phyloP scores from a whole-genome alignment of 257 asterid species.

The Gentiana dahurica region DNA sequence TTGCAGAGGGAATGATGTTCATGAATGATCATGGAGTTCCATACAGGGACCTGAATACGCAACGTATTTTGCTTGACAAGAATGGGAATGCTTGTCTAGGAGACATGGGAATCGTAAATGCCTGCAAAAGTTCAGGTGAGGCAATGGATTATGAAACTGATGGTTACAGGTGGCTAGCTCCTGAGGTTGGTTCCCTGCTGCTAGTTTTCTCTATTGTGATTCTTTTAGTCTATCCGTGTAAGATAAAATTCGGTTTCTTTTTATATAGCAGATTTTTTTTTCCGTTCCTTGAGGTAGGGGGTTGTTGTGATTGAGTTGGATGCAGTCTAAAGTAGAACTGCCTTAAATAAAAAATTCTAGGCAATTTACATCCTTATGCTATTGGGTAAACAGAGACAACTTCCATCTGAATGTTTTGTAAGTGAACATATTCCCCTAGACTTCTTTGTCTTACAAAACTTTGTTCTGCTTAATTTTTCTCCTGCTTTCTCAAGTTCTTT shows the following conservation, averaged over 20 bases:
- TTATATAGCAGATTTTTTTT: no score
- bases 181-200: constrained; percentile 60
- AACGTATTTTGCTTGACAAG: constrained; percentile 73
- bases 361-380: no score
- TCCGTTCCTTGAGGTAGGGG: no score
- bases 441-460: no score
- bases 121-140: constrained; percentile 80
- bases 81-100: constrained; percentile 89
- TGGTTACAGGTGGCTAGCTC: constrained; percentile 98
- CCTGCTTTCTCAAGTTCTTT: constrained; percentile 1
- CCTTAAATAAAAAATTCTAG: no score
- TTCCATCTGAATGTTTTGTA: no score
- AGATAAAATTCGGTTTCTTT: not conserved
- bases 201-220: not conserved
- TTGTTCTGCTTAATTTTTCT: no score
- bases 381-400: no score
- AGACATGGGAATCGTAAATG: constrained; percentile 84
- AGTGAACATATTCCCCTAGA: no score
- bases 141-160: constrained; percentile 97
- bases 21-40: constrained; percentile 88
- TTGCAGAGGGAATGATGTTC: constrained; percentile 85
- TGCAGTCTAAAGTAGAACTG: no score
- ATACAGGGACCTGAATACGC: constrained; percentile 81
- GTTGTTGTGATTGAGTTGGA: no score
- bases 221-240: not conserved